Conservation (phyloP, 495 filamentous ascomycete species). For the Penicillium malachiteum region DNA sequence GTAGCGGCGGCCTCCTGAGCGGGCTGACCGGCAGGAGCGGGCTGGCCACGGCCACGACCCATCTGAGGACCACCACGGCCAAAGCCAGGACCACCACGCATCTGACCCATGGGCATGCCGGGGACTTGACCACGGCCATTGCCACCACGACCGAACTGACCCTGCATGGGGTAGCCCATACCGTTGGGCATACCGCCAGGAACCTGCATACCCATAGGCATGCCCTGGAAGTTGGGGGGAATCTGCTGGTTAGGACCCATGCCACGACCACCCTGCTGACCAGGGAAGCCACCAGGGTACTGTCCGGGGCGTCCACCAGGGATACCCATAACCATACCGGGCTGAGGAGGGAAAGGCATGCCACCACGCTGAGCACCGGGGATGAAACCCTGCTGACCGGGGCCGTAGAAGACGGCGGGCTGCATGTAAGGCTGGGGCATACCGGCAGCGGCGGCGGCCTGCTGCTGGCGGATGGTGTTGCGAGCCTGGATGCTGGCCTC, state of each 20-base stretch:
- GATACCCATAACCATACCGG: slow-evolving; percentile 77
- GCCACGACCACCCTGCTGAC: slow-evolving; percentile 81
- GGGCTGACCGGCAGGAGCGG: slow-evolving; percentile 31
- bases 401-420: slow-evolving; percentile 82
- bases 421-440: slow-evolving; percentile 88
- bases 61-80: slow-evolving; percentile 54
- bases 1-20: slow-evolving; percentile 33
- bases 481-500: slow-evolving; percentile 99
- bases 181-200: slow-evolving; percentile 54
- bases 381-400: slow-evolving; percentile 83
- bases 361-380: slow-evolving; percentile 69
- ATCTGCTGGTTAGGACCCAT: slow-evolving; percentile 74
- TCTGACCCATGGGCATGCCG: slow-evolving; percentile 67
- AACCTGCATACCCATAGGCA: slow-evolving; percentile 74
- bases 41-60: slow-evolving; percentile 49
- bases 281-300: slow-evolving; percentile 73
- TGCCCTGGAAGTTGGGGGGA: slow-evolving; percentile 76
- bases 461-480: slow-evolving; percentile 97
- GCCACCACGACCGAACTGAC: slow-evolving; percentile 64
- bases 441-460: slow-evolving; percentile 88
- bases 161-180: slow-evolving; percentile 59
- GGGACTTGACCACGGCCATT: slow-evolving; percentile 75
- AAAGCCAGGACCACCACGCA: slow-evolving; percentile 68
- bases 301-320: slow-evolving; percentile 82
- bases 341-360: slow-evolving; percentile 82